These are phyloP conservation scores for Jasminum sambac DNA, from an alignment of 257 asterid species.

Conservation along the genomic window DNA sequence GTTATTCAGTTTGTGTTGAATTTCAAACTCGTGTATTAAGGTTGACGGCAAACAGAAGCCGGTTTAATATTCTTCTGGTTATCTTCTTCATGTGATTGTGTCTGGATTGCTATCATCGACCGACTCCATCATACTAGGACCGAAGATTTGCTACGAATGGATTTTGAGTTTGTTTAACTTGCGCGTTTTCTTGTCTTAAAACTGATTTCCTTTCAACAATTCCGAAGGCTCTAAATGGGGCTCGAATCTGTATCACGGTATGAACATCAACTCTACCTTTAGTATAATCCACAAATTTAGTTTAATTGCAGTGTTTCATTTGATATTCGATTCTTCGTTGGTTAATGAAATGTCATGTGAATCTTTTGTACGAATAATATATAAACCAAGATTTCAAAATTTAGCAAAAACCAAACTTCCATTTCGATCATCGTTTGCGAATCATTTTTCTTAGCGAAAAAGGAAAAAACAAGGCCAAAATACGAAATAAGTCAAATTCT, in stretches of 20 bases:
- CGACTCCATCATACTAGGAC: slow-evolving; percentile 1
- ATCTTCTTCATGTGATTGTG: no score
- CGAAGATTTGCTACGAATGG: neutral
- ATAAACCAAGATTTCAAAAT: no score
- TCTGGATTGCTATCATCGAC: no score
- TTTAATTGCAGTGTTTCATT: neutral
- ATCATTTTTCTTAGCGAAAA: no score
- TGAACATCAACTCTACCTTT: neutral
- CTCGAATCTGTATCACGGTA: neutral
- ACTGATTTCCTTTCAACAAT: neutral
- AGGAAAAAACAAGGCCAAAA: neutral
- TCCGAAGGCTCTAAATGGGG: neutral
- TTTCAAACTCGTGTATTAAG: no score
- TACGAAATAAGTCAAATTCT: neutral
- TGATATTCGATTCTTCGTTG: no score
- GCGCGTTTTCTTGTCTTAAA: neutral
- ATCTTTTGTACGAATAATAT: no score
- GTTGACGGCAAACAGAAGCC: no score
- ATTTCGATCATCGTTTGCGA: no score
- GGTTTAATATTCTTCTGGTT: no score
- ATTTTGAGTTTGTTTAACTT: neutral
- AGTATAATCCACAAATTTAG: neutral
- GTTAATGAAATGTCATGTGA: neutral
- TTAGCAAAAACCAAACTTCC: no score
- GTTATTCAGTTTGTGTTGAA: no score